A percentile compares a stretch with the other conserved stretches of the same genome.
Evolutionary conservation across 768 basidiomycete species (phyloP).

Genomic region (Calocybe indica): DNA sequence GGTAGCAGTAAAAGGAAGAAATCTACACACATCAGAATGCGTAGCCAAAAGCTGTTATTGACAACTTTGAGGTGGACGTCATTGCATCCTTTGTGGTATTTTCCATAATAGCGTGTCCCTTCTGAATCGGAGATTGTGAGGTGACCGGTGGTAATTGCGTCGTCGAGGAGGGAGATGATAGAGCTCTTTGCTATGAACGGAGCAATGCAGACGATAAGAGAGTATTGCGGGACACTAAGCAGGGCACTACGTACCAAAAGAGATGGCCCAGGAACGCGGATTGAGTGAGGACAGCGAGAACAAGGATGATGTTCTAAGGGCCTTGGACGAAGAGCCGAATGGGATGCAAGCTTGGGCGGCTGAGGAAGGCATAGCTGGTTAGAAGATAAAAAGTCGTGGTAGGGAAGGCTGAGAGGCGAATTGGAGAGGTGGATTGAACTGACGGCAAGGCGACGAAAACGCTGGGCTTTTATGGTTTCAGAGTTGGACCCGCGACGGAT

Average conservation of each 20-base stretch:
- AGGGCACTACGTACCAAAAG: constrained; percentile 36
- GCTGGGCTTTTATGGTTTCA: constrained; percentile 30
- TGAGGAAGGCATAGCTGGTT: constrained; percentile 30
- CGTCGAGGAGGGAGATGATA: constrained; percentile 51
- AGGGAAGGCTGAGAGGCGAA: constrained; percentile 3
- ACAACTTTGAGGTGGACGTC: constrained; percentile 52
- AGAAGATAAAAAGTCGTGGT: constrained; percentile 5
- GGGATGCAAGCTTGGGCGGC: constrained; percentile 31
- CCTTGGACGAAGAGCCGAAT: constrained; percentile 36
- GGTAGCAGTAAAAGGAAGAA: constrained; percentile 6
- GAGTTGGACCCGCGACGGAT: constrained; percentile 22
- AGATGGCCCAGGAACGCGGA: constrained; percentile 41
- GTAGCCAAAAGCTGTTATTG: constrained; percentile 63
- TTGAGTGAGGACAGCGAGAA: constrained; percentile 38
- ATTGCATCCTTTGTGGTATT: constrained; percentile 51
- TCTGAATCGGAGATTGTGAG: constrained; percentile 58
- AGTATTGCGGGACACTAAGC: background rate
- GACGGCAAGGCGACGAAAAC: constrained; percentile 19
- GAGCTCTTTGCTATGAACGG: constrained; percentile 46
- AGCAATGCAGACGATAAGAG: background rate
- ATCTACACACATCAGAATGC: constrained; percentile 50
- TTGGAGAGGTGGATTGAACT: constrained; percentile 18
- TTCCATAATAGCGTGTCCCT: constrained; percentile 55
- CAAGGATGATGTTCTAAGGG: constrained; percentile 36
- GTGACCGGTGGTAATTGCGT: constrained; percentile 53